Evolutionary conservation across 2,329 filamentous ascomycete species (phyloP).

Genomic region (Fonsecaea nubica): DNA sequence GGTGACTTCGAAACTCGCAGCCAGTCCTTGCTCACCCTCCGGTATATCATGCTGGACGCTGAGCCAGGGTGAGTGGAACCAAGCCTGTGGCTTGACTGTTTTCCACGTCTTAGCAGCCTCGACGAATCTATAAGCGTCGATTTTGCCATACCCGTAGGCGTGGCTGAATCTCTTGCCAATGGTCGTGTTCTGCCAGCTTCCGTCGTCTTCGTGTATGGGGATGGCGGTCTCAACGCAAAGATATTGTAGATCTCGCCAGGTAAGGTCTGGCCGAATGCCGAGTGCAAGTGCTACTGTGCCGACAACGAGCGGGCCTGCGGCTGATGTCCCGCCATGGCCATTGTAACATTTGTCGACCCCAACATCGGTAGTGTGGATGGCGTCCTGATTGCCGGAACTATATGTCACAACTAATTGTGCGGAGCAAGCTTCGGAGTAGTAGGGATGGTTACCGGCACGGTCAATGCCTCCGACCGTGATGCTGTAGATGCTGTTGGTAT

Average conservation of each 20-base stretch:
- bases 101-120: slow-evolving; percentile 85
- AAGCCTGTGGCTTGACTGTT: slow-evolving; percentile 91
- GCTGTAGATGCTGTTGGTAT: slow-evolving; percentile 99
- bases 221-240: slow-evolving; percentile 84
- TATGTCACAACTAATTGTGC: slow-evolving; percentile 96
- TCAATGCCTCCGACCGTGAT: slow-evolving; percentile 96
- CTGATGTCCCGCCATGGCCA: slow-evolving; percentile 92
- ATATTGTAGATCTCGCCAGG: slow-evolving; percentile 95
- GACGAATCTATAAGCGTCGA: slow-evolving; percentile 85
- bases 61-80: slow-evolving; percentile 92
- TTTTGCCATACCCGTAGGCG: slow-evolving; percentile 93
- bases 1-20: slow-evolving; percentile 82
- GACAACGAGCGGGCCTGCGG: slow-evolving; percentile 88
- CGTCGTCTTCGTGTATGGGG: slow-evolving; percentile 74
- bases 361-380: slow-evolving; percentile 96
- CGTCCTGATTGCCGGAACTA: slow-evolving; percentile 85
- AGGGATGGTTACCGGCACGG: slow-evolving; percentile 83
- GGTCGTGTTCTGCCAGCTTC: slow-evolving; percentile 80
- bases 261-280: slow-evolving; percentile 81
- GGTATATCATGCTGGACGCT: slow-evolving; percentile 86
- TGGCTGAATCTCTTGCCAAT: slow-evolving; percentile 90
- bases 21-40: slow-evolving; percentile 79
- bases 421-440: slow-evolving; percentile 96
- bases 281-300: slow-evolving; percentile 90
- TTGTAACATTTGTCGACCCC: slow-evolving; percentile 79